Conservation (phyloP, 257 asterid genomes). For the Nyctanthes arbortristis region DNA sequence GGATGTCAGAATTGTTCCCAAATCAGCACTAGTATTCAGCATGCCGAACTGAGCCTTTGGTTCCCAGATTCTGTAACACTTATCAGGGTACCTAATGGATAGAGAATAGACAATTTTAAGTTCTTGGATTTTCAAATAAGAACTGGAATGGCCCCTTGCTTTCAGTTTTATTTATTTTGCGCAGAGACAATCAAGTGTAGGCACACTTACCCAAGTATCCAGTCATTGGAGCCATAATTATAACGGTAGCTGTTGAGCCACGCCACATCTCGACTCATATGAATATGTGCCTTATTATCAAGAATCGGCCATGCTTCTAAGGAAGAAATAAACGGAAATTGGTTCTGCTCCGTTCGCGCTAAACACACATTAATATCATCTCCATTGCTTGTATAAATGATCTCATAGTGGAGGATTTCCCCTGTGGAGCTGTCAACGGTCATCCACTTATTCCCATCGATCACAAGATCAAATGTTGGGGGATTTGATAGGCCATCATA, state of each 20-base stretch:
- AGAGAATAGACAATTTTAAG: neutral
- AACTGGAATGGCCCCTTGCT: too few species aligned
- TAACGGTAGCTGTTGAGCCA: slow-evolving; percentile 26
- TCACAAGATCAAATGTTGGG: slow-evolving; percentile 26
- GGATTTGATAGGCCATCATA: slow-evolving; percentile 13
- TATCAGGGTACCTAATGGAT: slow-evolving; percentile 13
- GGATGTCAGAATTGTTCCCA: neutral
- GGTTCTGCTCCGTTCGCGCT: slow-evolving; percentile 9
- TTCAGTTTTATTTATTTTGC: too few species aligned
- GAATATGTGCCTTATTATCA: neutral
- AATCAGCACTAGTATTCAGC: slow-evolving; percentile 12
- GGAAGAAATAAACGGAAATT: slow-evolving; percentile 26
- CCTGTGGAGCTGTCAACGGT: slow-evolving; percentile 11
- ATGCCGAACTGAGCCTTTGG: neutral
- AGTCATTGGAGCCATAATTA: slow-evolving; percentile 13
- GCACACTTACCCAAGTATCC: slow-evolving; percentile 23
- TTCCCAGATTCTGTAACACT: slow-evolving; percentile 22
- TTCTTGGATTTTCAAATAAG: neutral
- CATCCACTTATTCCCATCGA: slow-evolving; percentile 27
- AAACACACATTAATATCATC: slow-evolving; percentile 20
- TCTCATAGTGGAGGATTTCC: slow-evolving; percentile 13
- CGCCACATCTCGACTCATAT: slow-evolving; percentile 10
- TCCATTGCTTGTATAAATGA: slow-evolving; percentile 9
- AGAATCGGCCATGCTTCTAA: slow-evolving; percentile 21
- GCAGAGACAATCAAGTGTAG: too few species aligned